Conservation (phyloP, 148 eudicot species). For the Dianthus caryophyllus region DNA sequence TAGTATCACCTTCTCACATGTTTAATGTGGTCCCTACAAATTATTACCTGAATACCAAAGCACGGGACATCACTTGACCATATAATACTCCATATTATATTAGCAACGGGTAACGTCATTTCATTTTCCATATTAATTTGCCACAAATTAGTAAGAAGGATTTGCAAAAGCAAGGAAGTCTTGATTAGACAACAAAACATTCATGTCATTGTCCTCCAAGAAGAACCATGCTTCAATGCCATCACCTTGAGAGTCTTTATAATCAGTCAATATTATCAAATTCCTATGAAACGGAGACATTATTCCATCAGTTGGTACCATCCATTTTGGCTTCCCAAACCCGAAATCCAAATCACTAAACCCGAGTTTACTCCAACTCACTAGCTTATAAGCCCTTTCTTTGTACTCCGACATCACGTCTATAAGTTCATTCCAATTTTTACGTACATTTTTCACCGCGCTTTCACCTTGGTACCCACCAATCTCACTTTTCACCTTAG, state of each 20-base stretch:
- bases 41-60: too few relatives aligned
- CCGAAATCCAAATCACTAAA: slow-evolving; percentile 17
- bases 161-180: slow-evolving; percentile 12
- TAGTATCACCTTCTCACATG: too few relatives aligned
- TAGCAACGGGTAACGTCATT: too few relatives aligned
- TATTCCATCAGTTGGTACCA: slow-evolving; percentile 15
- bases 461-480: slow-evolving; percentile 7
- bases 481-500: slow-evolving; percentile 9
- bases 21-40: too few relatives aligned
- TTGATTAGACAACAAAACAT: not conserved
- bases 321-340: slow-evolving; percentile 15
- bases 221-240: slow-evolving; percentile 21
- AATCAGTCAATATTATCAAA: slow-evolving; percentile 19
- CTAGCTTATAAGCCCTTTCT: slow-evolving; percentile 9
- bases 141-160: slow-evolving; percentile 1
- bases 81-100: too few relatives aligned
- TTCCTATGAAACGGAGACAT: slow-evolving; percentile 8
- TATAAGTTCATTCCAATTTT: slow-evolving; percentile 15
- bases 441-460: slow-evolving; percentile 9
- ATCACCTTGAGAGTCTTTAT: not conserved
- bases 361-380: slow-evolving; percentile 14
- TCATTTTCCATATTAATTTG: too few relatives aligned
- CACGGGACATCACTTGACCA: too few relatives aligned
- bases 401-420: slow-evolving; percentile 1
- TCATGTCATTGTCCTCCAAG: slow-evolving; percentile 9